Evolutionary conservation across 192 early-diverging fungal genomes (phyloP).

Genomic region (Coemansia biformis): DNA sequence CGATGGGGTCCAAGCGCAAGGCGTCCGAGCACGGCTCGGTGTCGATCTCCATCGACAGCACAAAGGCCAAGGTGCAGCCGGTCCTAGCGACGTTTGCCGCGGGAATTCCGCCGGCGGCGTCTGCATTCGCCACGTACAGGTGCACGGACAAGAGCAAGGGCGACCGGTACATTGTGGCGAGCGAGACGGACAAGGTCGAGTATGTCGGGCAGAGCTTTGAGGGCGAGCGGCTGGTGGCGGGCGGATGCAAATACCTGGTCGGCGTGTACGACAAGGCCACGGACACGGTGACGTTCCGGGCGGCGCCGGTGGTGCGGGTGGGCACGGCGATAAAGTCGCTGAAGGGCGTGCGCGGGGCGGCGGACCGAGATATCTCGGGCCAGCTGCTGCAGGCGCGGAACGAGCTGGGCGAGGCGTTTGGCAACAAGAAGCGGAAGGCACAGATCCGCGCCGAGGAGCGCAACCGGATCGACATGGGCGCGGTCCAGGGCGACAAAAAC

Average conservation of each 20-base stretch:
- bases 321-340: conserved; percentile 65
- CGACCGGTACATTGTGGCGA: conserved; percentile 50
- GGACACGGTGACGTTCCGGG: conserved; percentile 63
- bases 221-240: conserved; percentile 37
- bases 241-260: conserved; percentile 61
- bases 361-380: conserved; percentile 25
- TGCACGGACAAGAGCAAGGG: conserved; percentile 8
- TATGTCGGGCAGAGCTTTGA: conserved; percentile 71
- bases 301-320: conserved; percentile 62
- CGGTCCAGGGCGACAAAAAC: conserved; percentile 57
- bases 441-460: conserved; percentile 75
- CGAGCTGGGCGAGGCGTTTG: conserved; percentile 85
- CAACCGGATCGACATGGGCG: conserved; percentile 76
- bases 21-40: conserved; percentile 4
- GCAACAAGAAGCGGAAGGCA: conserved; percentile 83
- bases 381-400: conserved; percentile 63
- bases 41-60: conserved; percentile 31
- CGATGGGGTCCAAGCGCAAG: conserved; percentile 46
- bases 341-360: conserved; percentile 51
- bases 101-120: conserved; percentile 31
- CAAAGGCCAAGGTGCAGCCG: conserved; percentile 39
- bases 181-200: conserved; percentile 68
- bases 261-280: conserved; percentile 71
- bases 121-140: conserved; percentile 39
- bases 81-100: conserved; percentile 41